Percentiles rank a stretch among this genome's conserved stretches.
phyloP scores from a whole-genome alignment of 768 basidiomycete species.

The Leucogyrophana mollusca region DNA sequence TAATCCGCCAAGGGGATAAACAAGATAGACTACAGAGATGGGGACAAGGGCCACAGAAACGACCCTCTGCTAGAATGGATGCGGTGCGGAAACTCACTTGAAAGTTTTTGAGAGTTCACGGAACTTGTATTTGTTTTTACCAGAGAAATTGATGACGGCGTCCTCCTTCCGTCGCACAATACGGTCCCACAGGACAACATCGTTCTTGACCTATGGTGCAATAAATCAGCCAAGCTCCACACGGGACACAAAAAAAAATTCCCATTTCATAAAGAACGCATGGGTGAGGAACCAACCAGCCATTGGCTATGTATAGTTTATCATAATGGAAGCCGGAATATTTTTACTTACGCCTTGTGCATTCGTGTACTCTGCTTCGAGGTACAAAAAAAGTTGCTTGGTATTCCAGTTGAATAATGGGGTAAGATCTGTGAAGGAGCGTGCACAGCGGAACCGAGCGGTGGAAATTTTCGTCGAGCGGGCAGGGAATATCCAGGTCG shows the following conservation, averaged over 20 bases:
- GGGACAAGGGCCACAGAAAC: not conserved
- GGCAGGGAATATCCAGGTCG: constrained; percentile 4
- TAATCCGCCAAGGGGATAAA: not conserved
- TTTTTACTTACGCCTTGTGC: constrained; percentile 59
- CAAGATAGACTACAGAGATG: not conserved
- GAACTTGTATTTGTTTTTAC: constrained; percentile 84
- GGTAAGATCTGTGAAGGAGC: constrained; percentile 56
- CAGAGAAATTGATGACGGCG: constrained; percentile 60
- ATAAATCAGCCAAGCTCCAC: too few species aligned
- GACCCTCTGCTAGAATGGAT: too few species aligned
- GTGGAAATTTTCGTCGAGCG: constrained; percentile 9
- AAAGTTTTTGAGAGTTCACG: constrained; percentile 72
- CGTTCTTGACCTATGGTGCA: constrained; percentile 55
- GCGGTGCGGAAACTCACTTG: constrained; percentile 49
- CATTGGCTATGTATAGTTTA: not conserved
- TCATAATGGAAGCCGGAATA: not conserved
- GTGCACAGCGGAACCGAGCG: constrained; percentile 3
- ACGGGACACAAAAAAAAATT: too few species aligned
- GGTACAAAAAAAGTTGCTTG: constrained; percentile 89
- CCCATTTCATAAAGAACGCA: too few species aligned
- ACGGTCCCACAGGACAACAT: constrained; percentile 90
- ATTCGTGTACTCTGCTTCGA: constrained; percentile 81
- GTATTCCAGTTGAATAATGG: constrained; percentile 95
- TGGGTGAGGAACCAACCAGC: too few species aligned
- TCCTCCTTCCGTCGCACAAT: constrained; percentile 82